Base-by-base conservation (phyloP, 1,284 basidiomycete species). In the Puccinia triticina region DNA sequence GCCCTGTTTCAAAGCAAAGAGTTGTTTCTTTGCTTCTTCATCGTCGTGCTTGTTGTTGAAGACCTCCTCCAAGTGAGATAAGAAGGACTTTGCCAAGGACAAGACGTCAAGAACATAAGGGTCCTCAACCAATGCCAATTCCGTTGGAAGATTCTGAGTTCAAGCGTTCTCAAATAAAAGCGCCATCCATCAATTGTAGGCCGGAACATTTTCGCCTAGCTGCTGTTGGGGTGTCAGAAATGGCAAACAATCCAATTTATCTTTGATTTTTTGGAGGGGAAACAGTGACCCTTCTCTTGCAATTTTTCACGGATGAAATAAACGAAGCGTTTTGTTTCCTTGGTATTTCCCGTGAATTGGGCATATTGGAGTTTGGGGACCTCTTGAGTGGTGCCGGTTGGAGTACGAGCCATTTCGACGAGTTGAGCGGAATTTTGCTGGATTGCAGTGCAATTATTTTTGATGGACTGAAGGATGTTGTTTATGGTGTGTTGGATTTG, bases 161-260 rank as follows among this genome's bases (percentile, higher is more conserved):
- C 53, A 8, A 3, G 73, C 73, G 16, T 75, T 75, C 23, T 75
- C 73, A 14, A 29, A 53, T 1, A 75, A 32, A 1, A 75, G 23
- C 2, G 53, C 55, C 73, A 75, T 75, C 73, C 73, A 75, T 29
- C 73, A 75, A 11, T 75, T 75, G 23, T 75, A 59, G 12, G 73
- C 0, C 29, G 29, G n/a, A 16, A 29, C 7, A 3, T 16, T 16
- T 18, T 72, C 46, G 3, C 69, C 26, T 2, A 50, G 21, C 29
- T 72, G 16, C 69, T n/a, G n/a, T 72, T 50, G 7, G 69, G 69
- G 48, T 48, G 16, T 3, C 48, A 21, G 32, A 72, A 72, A 50
- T 72, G 69, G 10, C 46, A 18, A 32, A 50, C 40, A 50, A 72
- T 72, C 69, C 69, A 72, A 50, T 72, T 72, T 7, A 72, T 72